Conservation (phyloP, 495 filamentous ascomycete species). For the Tetracladium setigerum region DNA sequence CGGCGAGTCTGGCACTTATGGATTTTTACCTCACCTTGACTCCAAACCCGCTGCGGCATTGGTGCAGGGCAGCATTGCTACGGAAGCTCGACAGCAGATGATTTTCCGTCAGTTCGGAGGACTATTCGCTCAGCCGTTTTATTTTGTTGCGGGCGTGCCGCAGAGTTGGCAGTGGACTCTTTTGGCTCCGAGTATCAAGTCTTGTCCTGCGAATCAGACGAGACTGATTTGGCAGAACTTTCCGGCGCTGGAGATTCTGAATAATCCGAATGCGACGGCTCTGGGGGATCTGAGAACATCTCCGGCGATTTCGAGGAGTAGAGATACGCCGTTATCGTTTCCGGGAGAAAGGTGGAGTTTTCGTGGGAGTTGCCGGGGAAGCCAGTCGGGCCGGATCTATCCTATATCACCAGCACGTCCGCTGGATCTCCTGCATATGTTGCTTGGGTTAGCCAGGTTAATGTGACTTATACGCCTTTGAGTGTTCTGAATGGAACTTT, state of each 20-base stretch:
- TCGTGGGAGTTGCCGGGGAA: constrained; percentile 66
- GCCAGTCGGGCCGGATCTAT: constrained; percentile 71
- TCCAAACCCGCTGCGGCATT: constrained; percentile 66
- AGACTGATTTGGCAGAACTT: constrained; percentile 86
- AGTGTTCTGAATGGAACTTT: constrained; percentile 35
- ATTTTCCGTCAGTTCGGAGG: constrained; percentile 83
- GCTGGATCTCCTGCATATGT: constrained; percentile 60
- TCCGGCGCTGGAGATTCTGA: constrained; percentile 63
- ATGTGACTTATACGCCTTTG: constrained; percentile 73
- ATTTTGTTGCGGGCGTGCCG: constrained; percentile 74
- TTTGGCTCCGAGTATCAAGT: constrained; percentile 76
- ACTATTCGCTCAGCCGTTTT: constrained; percentile 78
- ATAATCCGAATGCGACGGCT: constrained; percentile 61
- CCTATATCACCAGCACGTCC: constrained; percentile 57
- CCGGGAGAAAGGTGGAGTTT: constrained; percentile 67
- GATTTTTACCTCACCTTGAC: constrained; percentile 76
- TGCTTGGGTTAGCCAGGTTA: constrained; percentile 75
- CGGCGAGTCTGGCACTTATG: constrained; percentile 78
- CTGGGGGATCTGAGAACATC: constrained; percentile 46
- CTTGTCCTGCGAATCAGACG: constrained; percentile 67
- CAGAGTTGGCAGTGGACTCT: constrained; percentile 87
- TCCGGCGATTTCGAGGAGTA: constrained; percentile 59
- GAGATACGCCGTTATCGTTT: constrained; percentile 60
- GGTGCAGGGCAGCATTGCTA: constrained; percentile 68
- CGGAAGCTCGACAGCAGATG: constrained; percentile 83